Percentiles rank a stretch among this genome's conserved stretches.
Conservation (phyloP, 2,329 filamentous ascomycete genomes). For the Pseudocercospora pini-densiflorae region DNA sequence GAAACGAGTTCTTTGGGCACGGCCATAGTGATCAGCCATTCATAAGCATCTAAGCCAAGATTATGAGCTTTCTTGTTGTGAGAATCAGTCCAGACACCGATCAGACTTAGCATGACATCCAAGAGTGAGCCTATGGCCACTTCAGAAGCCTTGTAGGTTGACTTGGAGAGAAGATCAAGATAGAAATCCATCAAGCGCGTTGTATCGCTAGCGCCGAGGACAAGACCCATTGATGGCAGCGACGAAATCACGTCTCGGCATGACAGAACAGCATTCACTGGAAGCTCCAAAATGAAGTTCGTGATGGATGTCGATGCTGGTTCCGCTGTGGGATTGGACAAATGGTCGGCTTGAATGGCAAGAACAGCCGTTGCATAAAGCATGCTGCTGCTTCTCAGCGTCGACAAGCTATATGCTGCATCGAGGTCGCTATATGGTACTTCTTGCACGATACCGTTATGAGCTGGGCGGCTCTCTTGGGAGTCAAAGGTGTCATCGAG, state of each 20-base stretch:
- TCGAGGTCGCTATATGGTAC: constrained; percentile 54
- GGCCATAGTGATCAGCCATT: constrained; percentile 71
- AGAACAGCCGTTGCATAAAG: constrained; percentile 30
- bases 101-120: constrained; percentile 68
- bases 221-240: constrained; percentile 32
- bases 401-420: constrained; percentile 25
- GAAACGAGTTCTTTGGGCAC: constrained; percentile 73
- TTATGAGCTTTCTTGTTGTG: constrained; percentile 64
- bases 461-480: constrained; percentile 56
- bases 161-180: constrained; percentile 53
- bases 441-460: constrained; percentile 40
- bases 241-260: constrained; percentile 31
- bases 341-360: constrained; percentile 7
- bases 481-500: constrained; percentile 68
- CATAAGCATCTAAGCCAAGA: constrained; percentile 75
- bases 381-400: constrained; percentile 28
- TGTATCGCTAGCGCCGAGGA: constrained; percentile 40
- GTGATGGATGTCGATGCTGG: constrained; percentile 23
- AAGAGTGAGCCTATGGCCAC: constrained; percentile 70
- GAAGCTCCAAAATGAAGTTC: constrained; percentile 34
- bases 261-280: constrained; percentile 29
- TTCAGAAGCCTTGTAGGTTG: constrained; percentile 74
- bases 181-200: constrained; percentile 54
- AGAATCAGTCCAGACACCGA: constrained; percentile 64
- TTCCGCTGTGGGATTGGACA: not conserved